These are phyloP conservation scores for Huntiella savannae DNA, from an alignment of 2,329 filamentous ascomycete genomes.

Conservation along the genomic window DNA sequence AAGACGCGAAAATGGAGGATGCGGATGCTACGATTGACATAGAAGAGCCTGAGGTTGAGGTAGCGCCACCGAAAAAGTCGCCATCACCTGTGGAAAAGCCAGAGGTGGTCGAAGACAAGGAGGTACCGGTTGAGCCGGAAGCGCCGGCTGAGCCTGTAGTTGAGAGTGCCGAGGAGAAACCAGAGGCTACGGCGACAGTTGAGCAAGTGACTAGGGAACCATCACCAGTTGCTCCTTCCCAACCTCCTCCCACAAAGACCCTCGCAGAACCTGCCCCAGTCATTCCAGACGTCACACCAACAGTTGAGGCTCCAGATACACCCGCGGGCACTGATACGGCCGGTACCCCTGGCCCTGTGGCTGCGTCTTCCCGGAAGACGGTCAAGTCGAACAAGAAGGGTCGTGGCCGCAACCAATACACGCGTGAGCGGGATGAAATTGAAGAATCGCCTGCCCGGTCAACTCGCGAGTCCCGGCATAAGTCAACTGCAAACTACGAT, in stretches of 20 bases:
- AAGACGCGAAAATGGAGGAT: neutral
- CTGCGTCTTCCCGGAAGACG: constrained; percentile 37
- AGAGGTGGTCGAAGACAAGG: neutral
- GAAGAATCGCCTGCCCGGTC: constrained; percentile 39
- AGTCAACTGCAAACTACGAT: constrained; percentile 2
- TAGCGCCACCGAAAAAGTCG: neutral
- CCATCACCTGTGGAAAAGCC: no score
- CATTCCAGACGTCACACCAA: neutral
- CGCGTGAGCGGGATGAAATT: constrained; percentile 49
- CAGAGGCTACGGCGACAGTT: neutral
- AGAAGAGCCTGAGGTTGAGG: neutral
- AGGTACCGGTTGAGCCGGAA: neutral
- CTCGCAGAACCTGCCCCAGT: neutral
- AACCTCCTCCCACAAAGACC: neutral
- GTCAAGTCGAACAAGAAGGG: constrained; percentile 40
- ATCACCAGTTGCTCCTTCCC: neutral
- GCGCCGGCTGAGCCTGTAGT: neutral
- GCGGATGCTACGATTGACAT: neutral
- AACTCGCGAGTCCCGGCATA: constrained; percentile 23
- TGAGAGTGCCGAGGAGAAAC: neutral
- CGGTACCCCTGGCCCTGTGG: constrained; percentile 19
- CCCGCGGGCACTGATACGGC: constrained; percentile 15
- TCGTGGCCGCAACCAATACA: constrained; percentile 66
- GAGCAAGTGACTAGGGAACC: neutral
- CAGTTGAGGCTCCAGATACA: constrained; percentile 12